Conservation (phyloP, 441 rosid species). For the Erysimum cheiri region DNA sequence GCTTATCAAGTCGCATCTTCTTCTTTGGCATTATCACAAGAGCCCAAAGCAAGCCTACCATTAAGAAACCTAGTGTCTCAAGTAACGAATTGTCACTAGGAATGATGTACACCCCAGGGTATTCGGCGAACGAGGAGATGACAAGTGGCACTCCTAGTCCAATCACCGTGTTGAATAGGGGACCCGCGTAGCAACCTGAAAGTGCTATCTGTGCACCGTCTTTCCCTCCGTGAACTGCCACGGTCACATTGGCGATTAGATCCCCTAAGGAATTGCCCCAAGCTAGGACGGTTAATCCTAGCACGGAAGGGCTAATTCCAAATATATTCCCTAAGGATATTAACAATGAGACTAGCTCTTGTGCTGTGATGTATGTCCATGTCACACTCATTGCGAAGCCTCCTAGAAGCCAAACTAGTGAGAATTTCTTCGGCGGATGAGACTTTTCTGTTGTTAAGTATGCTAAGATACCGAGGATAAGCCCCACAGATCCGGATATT, state of each 20-base stretch:
- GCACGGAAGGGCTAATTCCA: conserved; percentile 67
- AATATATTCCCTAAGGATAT: conserved; percentile 68
- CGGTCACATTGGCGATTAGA: conserved; percentile 66
- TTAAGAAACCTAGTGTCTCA: conserved; percentile 73
- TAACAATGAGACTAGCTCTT: conserved; percentile 80
- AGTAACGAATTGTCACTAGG: conserved; percentile 60
- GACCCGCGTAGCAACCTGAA: conserved; percentile 90
- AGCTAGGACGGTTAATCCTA: conserved; percentile 83
- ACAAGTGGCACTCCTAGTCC: conserved; percentile 80
- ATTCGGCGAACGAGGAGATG: conserved; percentile 56
- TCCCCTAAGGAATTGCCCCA: conserved; percentile 97
- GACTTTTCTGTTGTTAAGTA: conserved; percentile 56
- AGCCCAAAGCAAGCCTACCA: conserved; percentile 78
- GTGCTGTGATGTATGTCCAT: conserved; percentile 87
- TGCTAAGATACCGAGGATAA: conserved; percentile 56
- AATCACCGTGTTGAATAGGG: conserved; percentile 74
- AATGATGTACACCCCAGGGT: conserved; percentile 58
- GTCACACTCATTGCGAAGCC: conserved; percentile 86
- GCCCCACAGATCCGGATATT: conserved; percentile 55
- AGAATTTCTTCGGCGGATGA: conserved; percentile 65
- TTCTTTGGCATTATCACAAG: conserved; percentile 65
- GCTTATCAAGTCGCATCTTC: conserved; percentile 70
- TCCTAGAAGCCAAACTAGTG: conserved; percentile 84
- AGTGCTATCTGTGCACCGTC: conserved; percentile 81
- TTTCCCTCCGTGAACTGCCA: conserved; percentile 67